Base-by-base conservation (phyloP, 164 flowering plant genomes). In the Sextonia rubra region DNA sequence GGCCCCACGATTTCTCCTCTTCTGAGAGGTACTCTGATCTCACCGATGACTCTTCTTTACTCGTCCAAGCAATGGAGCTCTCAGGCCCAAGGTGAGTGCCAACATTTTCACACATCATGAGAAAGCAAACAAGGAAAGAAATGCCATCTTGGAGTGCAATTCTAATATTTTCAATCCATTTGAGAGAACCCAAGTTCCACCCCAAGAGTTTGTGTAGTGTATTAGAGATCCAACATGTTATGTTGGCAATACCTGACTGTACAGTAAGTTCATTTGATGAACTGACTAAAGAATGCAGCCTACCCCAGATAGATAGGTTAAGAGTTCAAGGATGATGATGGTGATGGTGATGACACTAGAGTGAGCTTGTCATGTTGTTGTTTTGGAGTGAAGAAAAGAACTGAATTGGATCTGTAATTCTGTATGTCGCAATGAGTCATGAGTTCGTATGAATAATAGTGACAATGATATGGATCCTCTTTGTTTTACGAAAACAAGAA, bases 11-110 rank as follows among this genome's bases (percentile, higher is more conserved):
- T 18, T 82, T 87, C 73, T 86, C 91, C 12, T 84, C 89, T 23
- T 90, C 95, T 2, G 95, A 90, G 69, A 73, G 91, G 60, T 90
- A 85, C 75, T 90, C 92, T 56, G 95, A 90, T 75, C 90, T 90
- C 77, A 90, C 92, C 0, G 91, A 90, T 60, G 90, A 88, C 82
- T 90, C 95, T 47, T 83, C 88, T 29, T 77, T 90, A 71, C 82
- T 90, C 47, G 89, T 78, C 71, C 90, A 90, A 85, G 95, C 92
- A 62, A 87, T 90, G 86, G 95, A 88, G 78, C 90, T 90, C 55
- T 90, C 92, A 3, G 94, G 94, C 11, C 92, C 94, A 25, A 82
- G 92, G 79, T 90, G 83, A 88, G 12, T 64, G 15, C 18, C 44
- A 64, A 64, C 12, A 9, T 25, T 68, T 67, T 69, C 32, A 30